Conservation (phyloP, 2,329 filamentous ascomycete genomes). For the Ascochyta pisi region DNA sequence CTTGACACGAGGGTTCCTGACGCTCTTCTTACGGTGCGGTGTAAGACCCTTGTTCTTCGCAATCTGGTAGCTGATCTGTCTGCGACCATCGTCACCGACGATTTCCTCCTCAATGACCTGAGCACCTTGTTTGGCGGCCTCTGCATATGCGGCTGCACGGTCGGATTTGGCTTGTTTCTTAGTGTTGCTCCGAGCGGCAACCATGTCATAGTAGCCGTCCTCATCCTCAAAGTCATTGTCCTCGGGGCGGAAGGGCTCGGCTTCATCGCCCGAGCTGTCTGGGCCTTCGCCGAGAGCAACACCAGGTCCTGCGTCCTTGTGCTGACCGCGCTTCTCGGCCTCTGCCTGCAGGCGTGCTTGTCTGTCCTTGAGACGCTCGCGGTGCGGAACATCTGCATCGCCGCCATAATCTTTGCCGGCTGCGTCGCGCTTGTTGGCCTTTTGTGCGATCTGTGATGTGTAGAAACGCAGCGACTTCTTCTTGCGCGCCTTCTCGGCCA, state of each 20-base stretch:
- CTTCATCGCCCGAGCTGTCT: conserved; percentile 71
- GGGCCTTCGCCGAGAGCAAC: conserved; percentile 69
- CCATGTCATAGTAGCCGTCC: conserved; percentile 88
- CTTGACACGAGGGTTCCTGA: conserved; percentile 94
- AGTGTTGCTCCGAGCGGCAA: conserved; percentile 70
- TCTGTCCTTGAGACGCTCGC: conserved; percentile 85
- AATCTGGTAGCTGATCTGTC: conserved; percentile 91
- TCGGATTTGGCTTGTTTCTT: conserved; percentile 80
- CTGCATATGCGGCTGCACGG: conserved; percentile 62
- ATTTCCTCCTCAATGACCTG: conserved; percentile 71
- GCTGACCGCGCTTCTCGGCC: conserved; percentile 80
- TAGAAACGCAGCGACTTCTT: conserved; percentile 97
- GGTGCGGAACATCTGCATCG: conserved; percentile 83
- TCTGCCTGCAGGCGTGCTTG: conserved; percentile 87
- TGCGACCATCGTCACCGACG: conserved; percentile 82
- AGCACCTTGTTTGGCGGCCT: conserved; percentile 63
- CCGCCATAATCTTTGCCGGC: conserved; percentile 78
- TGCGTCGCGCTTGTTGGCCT: conserved; percentile 81
- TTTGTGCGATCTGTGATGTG: conserved; percentile 96
- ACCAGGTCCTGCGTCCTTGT: conserved; percentile 61
- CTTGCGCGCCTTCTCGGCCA: conserved; percentile 84
- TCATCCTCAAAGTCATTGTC: conserved; percentile 57
- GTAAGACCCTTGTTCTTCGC: conserved; percentile 97
- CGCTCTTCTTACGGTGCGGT: conserved; percentile 90
- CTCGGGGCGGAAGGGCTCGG: conserved; percentile 54